Percentiles rank a stretch among this genome's conserved stretches.
These are phyloP conservation scores for Globisporangium uncinulatum DNA, from an alignment of 352 stramenopile species.

Conservation along the genomic window DNA sequence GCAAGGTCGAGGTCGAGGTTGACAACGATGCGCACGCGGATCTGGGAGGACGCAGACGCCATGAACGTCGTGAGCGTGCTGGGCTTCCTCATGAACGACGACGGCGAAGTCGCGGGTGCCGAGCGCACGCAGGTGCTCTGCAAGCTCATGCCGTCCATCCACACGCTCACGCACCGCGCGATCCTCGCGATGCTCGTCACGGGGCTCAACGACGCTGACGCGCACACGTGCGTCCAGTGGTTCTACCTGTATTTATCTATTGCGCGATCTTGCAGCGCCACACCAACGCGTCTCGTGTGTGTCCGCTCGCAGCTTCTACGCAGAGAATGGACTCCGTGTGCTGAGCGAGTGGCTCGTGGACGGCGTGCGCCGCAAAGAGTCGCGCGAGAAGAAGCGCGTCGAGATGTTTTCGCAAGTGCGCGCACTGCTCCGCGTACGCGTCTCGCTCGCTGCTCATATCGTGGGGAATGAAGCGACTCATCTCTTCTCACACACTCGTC, in stretches of 20 bases:
- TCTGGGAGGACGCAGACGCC: constrained; percentile 70
- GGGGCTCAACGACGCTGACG: constrained; percentile 63
- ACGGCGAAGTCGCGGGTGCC: constrained; percentile 62
- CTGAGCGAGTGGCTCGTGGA: constrained; percentile 71
- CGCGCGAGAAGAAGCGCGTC: constrained; percentile 56
- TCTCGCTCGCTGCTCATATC: background rate
- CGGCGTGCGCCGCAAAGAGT: constrained; percentile 31
- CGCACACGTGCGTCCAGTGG: constrained; percentile 39
- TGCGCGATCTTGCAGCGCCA: background rate
- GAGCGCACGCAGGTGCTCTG: constrained; percentile 75
- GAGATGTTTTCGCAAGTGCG: constrained; percentile 80
- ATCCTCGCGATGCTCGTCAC: constrained; percentile 72
- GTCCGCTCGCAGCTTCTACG: constrained; percentile 49
- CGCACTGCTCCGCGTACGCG: constrained; percentile 55
- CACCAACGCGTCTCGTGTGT: no score
- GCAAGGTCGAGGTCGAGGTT: background rate
- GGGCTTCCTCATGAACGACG: constrained; percentile 78
- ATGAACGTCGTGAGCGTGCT: constrained; percentile 82
- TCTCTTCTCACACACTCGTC: no score
- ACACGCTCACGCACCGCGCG: constrained; percentile 70
- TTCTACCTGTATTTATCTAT: background rate
- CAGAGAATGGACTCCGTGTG: constrained; percentile 61
- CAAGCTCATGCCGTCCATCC: constrained; percentile 82
- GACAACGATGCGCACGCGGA: constrained; percentile 48
- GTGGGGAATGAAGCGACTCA: background rate